These are phyloP conservation scores for Luffa aegyptiaca DNA, from an alignment of 306 rosid genomes.

Conservation along the genomic window DNA sequence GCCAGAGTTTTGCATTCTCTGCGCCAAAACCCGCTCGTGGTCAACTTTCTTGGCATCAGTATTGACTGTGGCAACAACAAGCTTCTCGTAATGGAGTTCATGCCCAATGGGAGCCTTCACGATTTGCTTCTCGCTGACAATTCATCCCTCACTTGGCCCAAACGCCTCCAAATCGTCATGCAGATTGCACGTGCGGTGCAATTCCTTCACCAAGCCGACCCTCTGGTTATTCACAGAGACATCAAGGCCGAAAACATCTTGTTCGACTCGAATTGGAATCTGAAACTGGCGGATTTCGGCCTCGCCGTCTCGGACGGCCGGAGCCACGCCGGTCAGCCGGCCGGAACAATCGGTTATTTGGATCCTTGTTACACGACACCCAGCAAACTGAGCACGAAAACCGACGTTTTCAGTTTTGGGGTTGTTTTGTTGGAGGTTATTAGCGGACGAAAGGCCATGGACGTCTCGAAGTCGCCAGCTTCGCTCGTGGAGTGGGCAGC, in stretches of 20 bases:
- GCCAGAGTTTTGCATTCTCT: constrained; percentile 17
- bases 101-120: constrained; percentile 52
- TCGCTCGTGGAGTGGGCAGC: constrained; percentile 40
- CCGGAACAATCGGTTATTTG: constrained; percentile 53
- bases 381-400: constrained; percentile 33
- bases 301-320: constrained; percentile 24
- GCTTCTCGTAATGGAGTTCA: constrained; percentile 39
- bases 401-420: constrained; percentile 49
- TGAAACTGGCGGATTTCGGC: constrained; percentile 56
- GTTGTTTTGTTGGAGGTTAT: constrained; percentile 44
- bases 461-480: constrained; percentile 20
- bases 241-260: constrained; percentile 41
- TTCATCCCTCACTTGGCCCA: constrained; percentile 21
- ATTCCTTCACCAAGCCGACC: constrained; percentile 35
- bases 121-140: constrained; percentile 23
- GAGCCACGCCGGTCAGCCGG: constrained; percentile 19
- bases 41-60: constrained; percentile 33
- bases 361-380: constrained; percentile 44
- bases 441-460: constrained; percentile 37
- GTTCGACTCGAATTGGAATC: constrained; percentile 35
- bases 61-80: neutral
- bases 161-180: constrained; percentile 29
- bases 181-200: constrained; percentile 31
- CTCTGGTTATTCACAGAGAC: constrained; percentile 47
- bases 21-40: constrained; percentile 14